Base-by-base conservation (phyloP, 2,329 filamentous ascomycete genomes). In the Lachnum nothofagi region DNA sequence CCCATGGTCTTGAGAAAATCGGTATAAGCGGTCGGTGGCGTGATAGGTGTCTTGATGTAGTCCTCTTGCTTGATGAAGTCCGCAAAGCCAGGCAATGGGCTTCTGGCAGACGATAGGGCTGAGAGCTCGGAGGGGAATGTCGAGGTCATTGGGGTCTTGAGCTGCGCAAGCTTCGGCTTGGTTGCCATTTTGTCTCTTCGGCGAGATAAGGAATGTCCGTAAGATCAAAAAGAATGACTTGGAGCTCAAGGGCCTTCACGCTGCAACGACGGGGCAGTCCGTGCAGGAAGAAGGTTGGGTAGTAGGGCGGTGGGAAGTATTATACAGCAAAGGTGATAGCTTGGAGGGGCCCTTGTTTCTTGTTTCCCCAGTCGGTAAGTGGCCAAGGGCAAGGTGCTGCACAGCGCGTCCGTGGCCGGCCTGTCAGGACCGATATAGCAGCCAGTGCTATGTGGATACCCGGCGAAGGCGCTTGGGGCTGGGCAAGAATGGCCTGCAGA, bases 1-100 rank as follows among this genome's bases (percentile, higher is more conserved):
- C 75, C 74, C 70, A 94, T 82, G 52, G 84, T 83, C 70, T 90
- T 91, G 55, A 97, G 82, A 65, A 96, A 97, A 64, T 97, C 90
- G 58, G 88, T 85, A 66, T 97, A 97, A 49, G 91, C 91, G 19
- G 80, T 76, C 3, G 91, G 91, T 44, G 91, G 91, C 44, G 87
- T 94, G 67, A 97, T 95, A 42, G 91, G 91, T 4, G 91, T 96
- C 70, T 83, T 85, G 49, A 82, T 69, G 38, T 75, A 69, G 51
- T 83, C 78, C 48, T 85, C 76, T 59, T 86, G 72, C 68, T 91
- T 91, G 73, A 91, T 79, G 60, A 78, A 76, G 46, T 75, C 71
- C 17, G 80, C 74, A 40, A 75, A 75, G 43, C 72, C 73, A 42
- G 82, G 82, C 63, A 86, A 75, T 42, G 87, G 87, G 56, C 84